Percentiles rank a stretch among this genome's conserved stretches.
Conservation (phyloP, 371 early-diverging fungal species). For the Rhizopus sp. region DNA sequence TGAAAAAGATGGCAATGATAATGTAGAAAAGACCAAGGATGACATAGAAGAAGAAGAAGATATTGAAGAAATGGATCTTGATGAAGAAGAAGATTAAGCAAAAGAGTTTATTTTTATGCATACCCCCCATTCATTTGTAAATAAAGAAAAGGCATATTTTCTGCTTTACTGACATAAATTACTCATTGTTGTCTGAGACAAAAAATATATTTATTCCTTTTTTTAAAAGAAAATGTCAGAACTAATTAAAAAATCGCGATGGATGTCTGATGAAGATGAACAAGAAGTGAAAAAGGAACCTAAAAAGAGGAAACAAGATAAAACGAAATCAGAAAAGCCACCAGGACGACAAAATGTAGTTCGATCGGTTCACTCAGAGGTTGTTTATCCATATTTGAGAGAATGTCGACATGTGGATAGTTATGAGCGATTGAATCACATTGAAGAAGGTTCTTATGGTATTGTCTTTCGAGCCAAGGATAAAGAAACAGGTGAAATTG, state of each 20-base stretch:
- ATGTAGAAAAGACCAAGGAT: constrained; percentile 5
- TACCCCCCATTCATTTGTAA: no score
- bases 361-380: constrained; percentile 2
- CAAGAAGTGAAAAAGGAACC: constrained; percentile 10
- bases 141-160: no score
- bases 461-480: constrained; percentile 98
- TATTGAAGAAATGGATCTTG: background rate
- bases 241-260: constrained; percentile 33
- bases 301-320: constrained; percentile 13
- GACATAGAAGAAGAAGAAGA: constrained; percentile 1
- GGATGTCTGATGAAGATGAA: constrained; percentile 41
- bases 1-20: constrained; percentile 8
- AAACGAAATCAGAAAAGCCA: background rate
- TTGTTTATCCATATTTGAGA: constrained; percentile 25
- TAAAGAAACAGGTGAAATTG: constrained; percentile 87
- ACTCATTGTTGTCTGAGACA: no score
- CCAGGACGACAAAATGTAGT: constrained; percentile 11
- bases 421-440: constrained; percentile 92
- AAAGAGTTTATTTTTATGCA: no score
- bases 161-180: no score
- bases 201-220: no score
- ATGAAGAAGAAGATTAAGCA: background rate
- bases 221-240: constrained; percentile 13
- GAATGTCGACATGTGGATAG: constrained; percentile 80
- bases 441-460: constrained; percentile 99